phyloP scores from a whole-genome alignment of 306 rosid species.

The Ochetophila trinervis region DNA sequence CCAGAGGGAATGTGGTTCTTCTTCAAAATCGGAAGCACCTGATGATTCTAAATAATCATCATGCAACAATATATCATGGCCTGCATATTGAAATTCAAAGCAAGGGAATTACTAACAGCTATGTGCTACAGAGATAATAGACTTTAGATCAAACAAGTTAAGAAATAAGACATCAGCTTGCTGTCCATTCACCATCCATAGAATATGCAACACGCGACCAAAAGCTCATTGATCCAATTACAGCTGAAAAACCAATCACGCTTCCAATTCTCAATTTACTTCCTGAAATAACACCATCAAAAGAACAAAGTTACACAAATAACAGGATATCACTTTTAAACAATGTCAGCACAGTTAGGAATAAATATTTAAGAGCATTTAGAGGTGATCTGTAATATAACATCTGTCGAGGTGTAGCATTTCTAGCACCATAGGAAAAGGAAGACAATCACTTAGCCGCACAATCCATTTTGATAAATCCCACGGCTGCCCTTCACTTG shows the following conservation, averaged over 20 bases:
- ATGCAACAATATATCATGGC: constrained; percentile 42
- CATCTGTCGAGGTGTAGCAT: background rate
- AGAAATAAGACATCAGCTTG: constrained; percentile 14
- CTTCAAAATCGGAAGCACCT: constrained; percentile 39
- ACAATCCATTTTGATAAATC: background rate
- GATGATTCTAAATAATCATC: constrained; percentile 21
- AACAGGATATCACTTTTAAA: background rate
- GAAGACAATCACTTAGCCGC: background rate
- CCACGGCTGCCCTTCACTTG: background rate
- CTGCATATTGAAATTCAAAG: constrained; percentile 31
- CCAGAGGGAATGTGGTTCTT: constrained; percentile 33
- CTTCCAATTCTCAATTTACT: constrained; percentile 31
- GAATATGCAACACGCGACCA: constrained; percentile 43
- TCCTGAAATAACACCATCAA: constrained; percentile 40
- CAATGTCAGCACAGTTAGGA: background rate
- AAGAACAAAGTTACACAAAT: background rate
- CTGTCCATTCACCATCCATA: constrained; percentile 63
- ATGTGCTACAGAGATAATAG: background rate
- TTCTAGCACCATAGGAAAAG: constrained; percentile 8
- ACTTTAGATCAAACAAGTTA: background rate
- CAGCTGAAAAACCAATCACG: constrained; percentile 47
- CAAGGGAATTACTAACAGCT: constrained; percentile 4
- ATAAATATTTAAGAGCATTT: background rate
- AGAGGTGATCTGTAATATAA: background rate
- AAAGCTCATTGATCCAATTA: constrained; percentile 36